Evolutionary conservation across 2,329 filamentous ascomycete species (phyloP).

Genomic region (Chaetothyriales sp.): DNA sequence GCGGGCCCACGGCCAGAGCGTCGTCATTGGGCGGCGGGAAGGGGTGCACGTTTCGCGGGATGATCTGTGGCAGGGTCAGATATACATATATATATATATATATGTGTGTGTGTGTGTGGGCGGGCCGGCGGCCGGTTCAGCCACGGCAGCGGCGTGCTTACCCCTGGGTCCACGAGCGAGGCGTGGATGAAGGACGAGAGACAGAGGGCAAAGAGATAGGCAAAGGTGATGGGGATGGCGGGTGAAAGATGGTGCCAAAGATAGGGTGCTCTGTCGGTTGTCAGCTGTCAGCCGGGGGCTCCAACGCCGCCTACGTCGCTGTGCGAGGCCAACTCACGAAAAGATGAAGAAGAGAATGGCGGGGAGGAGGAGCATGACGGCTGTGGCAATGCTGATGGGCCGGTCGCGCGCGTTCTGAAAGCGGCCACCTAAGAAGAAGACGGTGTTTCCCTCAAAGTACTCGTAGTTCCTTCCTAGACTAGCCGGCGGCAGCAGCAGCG

Average conservation of each 20-base stretch:
- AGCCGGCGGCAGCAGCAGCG: slow-evolving; percentile 24
- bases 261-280: slow-evolving; percentile 50
- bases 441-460: slow-evolving; percentile 86
- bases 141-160: slow-evolving; percentile 39
- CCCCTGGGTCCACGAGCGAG: slow-evolving; percentile 80
- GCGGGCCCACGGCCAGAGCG: slow-evolving; percentile 64
- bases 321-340: too few species aligned
- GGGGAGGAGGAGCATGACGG: slow-evolving; percentile 64
- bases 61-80: slow-evolving; percentile 47
- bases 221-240: slow-evolving; percentile 77
- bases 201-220: slow-evolving; percentile 80
- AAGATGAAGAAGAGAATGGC: slow-evolving; percentile 71
- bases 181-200: slow-evolving; percentile 90
- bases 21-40: slow-evolving; percentile 73
- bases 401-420: slow-evolving; percentile 76
- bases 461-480: slow-evolving; percentile 63
- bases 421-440: slow-evolving; percentile 75
- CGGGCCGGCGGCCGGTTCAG: background rate
- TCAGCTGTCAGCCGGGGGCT: slow-evolving; percentile 19
- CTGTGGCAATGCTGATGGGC: slow-evolving; percentile 81
- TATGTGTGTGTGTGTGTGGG: too few species aligned
- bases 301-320: too few species aligned
- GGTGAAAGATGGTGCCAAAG: slow-evolving; percentile 77
- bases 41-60: slow-evolving; percentile 80
- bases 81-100: too few species aligned